Evolutionary conservation across 129 eudicot species (phyloP), one percentile per base, ranked within the genome.

Genomic region (Saussurea involucrata): DNA sequence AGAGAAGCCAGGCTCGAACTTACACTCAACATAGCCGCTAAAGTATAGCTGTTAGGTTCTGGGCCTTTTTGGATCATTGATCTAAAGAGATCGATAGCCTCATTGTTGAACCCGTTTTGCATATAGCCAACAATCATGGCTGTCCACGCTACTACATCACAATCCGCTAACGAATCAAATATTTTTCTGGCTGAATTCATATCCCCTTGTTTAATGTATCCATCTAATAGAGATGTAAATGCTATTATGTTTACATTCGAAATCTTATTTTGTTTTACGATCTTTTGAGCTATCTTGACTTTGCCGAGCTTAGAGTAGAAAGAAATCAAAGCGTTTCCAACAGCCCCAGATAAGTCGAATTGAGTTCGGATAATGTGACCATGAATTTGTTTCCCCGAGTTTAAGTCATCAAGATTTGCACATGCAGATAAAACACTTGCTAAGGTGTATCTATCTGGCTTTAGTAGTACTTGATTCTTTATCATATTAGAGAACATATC

Each of bases 81-180:
- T 75, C 86, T 86, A 65, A 89, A 89, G 53, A 92, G 83, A 58
- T 78, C 77, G 22, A 86, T 80, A 22, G 96, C 97, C 6, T 89
- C 91, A 79, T 77, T 63, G 34, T 86, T 84, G 55, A 72, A 78
- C 55, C 96, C 91, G 8, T 92, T 92, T 36, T 92, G 97, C 69
- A 85, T 82, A 76, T 89, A 92, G 3, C 97, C 97, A 24, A 89
- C 97, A 27, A 92, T 84, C 96, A 92, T 89, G 29, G 97, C 97
- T 0, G 97, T 92, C 96, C 97, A 92, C 49, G 87, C 86, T 63
- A 92, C 96, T 40, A 92, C 97, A 86, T 92, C 97, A 21, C 82
- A 86, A 8, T 83, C 83, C 5, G 3, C 69, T 67, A 92, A 85
- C 27, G 92, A 86, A 78, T 92, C 92, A 79, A 92, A 92, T 27